Base-by-base conservation (phyloP, 148 eudicot genomes). In the Rhododendron griersonianum region DNA sequence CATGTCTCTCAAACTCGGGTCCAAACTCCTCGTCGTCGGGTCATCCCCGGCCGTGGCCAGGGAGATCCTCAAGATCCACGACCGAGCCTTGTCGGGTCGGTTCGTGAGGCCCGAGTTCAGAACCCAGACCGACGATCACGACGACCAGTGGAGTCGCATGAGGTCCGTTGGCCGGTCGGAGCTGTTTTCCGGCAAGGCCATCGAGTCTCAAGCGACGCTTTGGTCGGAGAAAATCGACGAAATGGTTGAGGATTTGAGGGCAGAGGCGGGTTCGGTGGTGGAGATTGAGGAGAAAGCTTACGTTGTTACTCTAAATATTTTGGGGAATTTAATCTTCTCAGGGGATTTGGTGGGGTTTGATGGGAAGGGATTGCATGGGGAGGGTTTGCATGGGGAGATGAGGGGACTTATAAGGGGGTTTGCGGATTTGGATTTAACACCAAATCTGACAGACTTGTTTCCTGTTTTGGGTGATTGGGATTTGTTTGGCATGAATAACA, bases 191-290 rank as follows among this genome's bases (percentile, higher is more conserved):
- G 25, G 51, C 25, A 84, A 79, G 37, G 84, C 74, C 3, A 16
- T 89, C 77, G 85, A 86, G 15, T 55, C 80, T 3, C 87, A 82
- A 23, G 71, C 55, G 2, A 11, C 21, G 5, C 6, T 81, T 6
- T 84, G 89, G 77, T 83, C 77, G 84, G 74, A 77, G 18, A 89
- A 84, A 48, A 80, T 63, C 16, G 19, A 10, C 30, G 87, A 87
- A 15, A 59, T 89, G 90, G 85, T 87, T 74, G 67, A 75, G 41
- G 53, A 25, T 67, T 61, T 89, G 65, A 75, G 80, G 51, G 4
- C 51, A 3, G 77, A 55, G 21, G 81, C 78, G 41, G 89, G 90
- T 2, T 25, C 28, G 59, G 85, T 74, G 1, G 86, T 86, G 71
- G 41, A 57, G 18, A 41, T 89, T 6, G 55, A 59, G 30, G 78